Evolutionary conservation across 1,284 basidiomycete genomes (phyloP).

Genomic region (Fomitiporia mediterranea): DNA sequence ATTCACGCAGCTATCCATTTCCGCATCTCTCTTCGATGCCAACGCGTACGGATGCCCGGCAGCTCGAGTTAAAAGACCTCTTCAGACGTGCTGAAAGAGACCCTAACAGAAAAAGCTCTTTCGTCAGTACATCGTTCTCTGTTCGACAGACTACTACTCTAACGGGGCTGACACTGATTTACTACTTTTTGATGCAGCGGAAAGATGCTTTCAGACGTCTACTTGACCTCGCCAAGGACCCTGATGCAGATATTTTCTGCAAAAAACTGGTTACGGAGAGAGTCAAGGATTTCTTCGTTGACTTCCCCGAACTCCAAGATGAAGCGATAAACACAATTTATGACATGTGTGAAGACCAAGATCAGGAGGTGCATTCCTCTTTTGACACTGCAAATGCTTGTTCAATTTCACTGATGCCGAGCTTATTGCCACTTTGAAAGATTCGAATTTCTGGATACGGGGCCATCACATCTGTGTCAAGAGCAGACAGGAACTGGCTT

Average conservation of each 20-base stretch:
- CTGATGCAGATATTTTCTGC: conserved; percentile 33
- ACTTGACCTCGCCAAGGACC: conserved; percentile 32
- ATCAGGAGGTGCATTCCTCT: conserved; percentile 37
- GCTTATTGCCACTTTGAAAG: conserved; percentile 34
- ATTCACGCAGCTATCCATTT: neutral
- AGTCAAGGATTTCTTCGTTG: conserved; percentile 53
- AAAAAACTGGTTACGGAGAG: conserved; percentile 57
- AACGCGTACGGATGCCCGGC: conserved; percentile 12
- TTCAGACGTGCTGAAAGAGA: conserved; percentile 31
- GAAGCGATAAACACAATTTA: conserved; percentile 68
- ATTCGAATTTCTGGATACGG: conserved; percentile 63
- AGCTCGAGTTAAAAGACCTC: conserved; percentile 28
- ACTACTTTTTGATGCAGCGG: conserved; percentile 26
- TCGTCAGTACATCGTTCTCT: conserved; percentile 26
- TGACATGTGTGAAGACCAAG: conserved; percentile 68
- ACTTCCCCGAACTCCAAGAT: conserved; percentile 66
- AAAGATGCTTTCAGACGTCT: conserved; percentile 34
- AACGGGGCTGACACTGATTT: neutral
- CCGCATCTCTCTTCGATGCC: neutral
- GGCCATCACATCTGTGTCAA: conserved; percentile 61
- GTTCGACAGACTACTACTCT: no score
- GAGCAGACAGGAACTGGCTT: conserved; percentile 51
- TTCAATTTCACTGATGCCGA: conserved; percentile 15
- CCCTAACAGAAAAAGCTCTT: conserved; percentile 27
- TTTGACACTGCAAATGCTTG: neutral